Conservation (phyloP, 257 asterid species). For the Salvia splendens region DNA sequence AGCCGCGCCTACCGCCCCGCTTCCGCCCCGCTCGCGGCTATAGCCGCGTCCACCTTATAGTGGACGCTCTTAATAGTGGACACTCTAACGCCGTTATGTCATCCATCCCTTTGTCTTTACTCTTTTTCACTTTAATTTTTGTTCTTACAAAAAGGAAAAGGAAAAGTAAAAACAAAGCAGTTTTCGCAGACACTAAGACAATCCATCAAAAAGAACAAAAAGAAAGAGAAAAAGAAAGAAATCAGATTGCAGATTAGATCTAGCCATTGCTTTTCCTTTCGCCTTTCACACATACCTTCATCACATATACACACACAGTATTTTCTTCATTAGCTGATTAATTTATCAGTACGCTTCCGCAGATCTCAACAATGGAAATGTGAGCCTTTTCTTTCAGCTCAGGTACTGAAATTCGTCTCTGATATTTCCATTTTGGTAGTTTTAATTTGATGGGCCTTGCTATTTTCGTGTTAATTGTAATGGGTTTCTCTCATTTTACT, state of each 20-base stretch:
- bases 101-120: slow-evolving; percentile 29
- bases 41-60: too few relatives aligned
- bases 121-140: slow-evolving; percentile 23
- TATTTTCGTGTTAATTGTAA: slow-evolving; percentile 9
- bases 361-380: slow-evolving; percentile 50
- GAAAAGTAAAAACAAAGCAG: slow-evolving; percentile 29
- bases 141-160: slow-evolving; percentile 23
- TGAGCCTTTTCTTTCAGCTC: slow-evolving; percentile 25
- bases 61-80: too few relatives aligned
- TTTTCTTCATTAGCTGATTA: slow-evolving; percentile 27
- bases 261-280: slow-evolving; percentile 39
- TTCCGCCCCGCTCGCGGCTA: too few relatives aligned
- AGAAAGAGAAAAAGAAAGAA: slow-evolving; percentile 26
- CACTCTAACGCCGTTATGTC: slow-evolving; percentile 47
- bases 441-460: slow-evolving; percentile 25
- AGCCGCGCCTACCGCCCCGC: too few relatives aligned
- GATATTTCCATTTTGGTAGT: neutral
- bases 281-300: slow-evolving; percentile 30
- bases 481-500: slow-evolving; percentile 8
- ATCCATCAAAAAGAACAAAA: slow-evolving; percentile 40
- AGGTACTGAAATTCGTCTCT: slow-evolving; percentile 38
- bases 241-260: slow-evolving; percentile 50
- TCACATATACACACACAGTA: slow-evolving; percentile 11
- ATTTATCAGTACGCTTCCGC: slow-evolving; percentile 21
- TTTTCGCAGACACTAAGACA: slow-evolving; percentile 42